These are phyloP conservation scores for Macadamia tetraphylla DNA, from an alignment of 164 flowering plant genomes.

Conservation along the genomic window DNA sequence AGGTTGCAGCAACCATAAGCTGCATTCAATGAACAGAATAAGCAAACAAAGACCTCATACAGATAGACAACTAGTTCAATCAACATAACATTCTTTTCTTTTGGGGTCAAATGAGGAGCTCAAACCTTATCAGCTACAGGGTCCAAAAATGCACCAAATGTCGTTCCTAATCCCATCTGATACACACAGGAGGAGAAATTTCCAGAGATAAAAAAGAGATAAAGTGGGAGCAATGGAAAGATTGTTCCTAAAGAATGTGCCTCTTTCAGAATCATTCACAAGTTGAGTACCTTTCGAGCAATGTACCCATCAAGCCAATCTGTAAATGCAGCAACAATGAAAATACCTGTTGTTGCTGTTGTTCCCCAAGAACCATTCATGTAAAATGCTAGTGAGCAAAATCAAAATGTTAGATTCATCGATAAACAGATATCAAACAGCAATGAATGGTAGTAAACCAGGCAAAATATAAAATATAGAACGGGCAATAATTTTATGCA, in stretches of 20 bases:
- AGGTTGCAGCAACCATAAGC: constrained; percentile 99
- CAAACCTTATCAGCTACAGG: constrained; percentile 98
- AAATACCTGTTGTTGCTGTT: constrained; percentile 76
- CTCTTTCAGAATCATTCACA: background rate
- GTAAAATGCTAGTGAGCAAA: constrained; percentile 56
- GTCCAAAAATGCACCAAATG: constrained; percentile 98
- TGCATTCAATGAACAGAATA: constrained; percentile 33
- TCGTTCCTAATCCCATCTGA: constrained; percentile 79
- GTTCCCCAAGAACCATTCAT: constrained; percentile 76
- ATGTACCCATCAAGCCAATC: constrained; percentile 99
- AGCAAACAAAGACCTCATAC: constrained; percentile 7
- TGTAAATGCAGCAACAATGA: constrained; percentile 83
- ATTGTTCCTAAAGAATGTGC: background rate
- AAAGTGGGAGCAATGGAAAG: background rate
- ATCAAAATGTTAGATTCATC: constrained; percentile 15
- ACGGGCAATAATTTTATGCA: background rate
- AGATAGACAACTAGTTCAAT: background rate
- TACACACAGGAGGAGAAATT: constrained; percentile 14
- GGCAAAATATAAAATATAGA: background rate
- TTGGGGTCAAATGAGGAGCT: background rate
- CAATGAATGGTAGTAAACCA: background rate
- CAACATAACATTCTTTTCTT: background rate
- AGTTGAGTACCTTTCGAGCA: constrained; percentile 69
- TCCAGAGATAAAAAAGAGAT: background rate
- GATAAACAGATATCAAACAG: background rate